phyloP scores from a whole-genome alignment of 1,284 basidiomycete species.

The Cryptococcus maquisensis region DNA sequence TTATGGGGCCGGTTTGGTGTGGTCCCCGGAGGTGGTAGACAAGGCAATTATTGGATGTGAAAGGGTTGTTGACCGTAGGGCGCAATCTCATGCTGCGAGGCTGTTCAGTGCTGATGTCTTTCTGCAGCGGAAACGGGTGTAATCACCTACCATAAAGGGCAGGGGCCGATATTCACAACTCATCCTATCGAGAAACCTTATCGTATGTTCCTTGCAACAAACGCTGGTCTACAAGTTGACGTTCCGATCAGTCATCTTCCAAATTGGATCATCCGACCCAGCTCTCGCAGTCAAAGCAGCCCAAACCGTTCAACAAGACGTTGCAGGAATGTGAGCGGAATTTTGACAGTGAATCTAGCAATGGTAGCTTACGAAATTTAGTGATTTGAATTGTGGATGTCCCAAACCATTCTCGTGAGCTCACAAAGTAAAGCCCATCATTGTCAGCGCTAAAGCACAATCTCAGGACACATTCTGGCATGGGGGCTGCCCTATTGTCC shows the following conservation, averaged over 20 bases:
- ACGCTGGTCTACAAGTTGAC: background rate
- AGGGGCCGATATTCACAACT: constrained; percentile 81
- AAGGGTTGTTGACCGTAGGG: constrained; percentile 76
- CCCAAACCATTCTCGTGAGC: constrained; percentile 82
- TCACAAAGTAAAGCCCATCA: constrained; percentile 3
- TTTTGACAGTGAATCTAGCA: background rate
- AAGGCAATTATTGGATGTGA: constrained; percentile 86
- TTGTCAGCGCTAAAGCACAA: background rate
- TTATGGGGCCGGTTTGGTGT: constrained; percentile 90
- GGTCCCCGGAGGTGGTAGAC: constrained; percentile 96
- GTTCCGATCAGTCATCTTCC: constrained; percentile 52
- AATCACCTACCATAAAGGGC: constrained; percentile 72
- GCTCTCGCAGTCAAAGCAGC: constrained; percentile 88
- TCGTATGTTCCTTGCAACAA: constrained; percentile 35
- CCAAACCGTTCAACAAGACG: constrained; percentile 76
- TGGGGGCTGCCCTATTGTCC: constrained; percentile 92
- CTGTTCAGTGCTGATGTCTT: constrained; percentile 11
- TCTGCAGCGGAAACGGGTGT: constrained; percentile 72
- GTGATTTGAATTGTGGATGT: constrained; percentile 60
- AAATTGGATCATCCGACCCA: constrained; percentile 87
- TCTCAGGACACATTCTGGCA: constrained; percentile 70
- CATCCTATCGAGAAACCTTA: constrained; percentile 92
- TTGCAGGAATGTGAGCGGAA: constrained; percentile 66
- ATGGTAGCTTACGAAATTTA: constrained; percentile 6
- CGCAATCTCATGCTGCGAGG: constrained; percentile 13